Conservation (phyloP, 129 eudicot genomes). For the Ambrosia trifida region DNA sequence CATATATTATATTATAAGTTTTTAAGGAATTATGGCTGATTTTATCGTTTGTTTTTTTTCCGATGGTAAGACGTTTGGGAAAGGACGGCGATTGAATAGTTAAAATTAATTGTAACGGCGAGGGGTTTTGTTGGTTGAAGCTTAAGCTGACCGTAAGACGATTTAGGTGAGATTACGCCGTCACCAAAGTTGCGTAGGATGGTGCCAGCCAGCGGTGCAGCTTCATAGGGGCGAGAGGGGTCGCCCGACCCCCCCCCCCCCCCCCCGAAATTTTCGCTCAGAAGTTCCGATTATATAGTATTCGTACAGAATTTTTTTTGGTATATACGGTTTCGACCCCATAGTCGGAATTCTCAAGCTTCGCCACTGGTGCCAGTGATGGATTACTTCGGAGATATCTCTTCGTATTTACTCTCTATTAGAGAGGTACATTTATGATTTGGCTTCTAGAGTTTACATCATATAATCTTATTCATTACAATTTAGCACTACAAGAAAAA, state of each 20-base stretch:
- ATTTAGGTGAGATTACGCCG: constrained; percentile 36
- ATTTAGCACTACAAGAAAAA: too few relatives aligned
- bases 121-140: constrained; percentile 47
- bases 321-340: too few relatives aligned
- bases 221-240: too few relatives aligned
- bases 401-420: constrained; percentile 33
- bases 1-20: constrained; percentile 15
- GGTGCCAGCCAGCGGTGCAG: too few relatives aligned
- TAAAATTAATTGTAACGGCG: constrained; percentile 31
- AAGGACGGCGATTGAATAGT: constrained; percentile 17
- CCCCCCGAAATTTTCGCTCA: too few relatives aligned
- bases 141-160: constrained; percentile 39
- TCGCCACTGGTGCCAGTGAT: constrained; percentile 33
- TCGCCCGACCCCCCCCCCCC: too few relatives aligned
- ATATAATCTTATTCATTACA: neutral
- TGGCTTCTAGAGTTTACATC: neutral
- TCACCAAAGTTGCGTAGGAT: constrained; percentile 24
- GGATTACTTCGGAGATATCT: constrained; percentile 36
- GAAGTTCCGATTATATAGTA: too few relatives aligned
- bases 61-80: constrained; percentile 30
- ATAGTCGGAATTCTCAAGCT: too few relatives aligned
- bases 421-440: constrained; percentile 30
- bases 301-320: too few relatives aligned
- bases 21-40: constrained; percentile 23
- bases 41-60: constrained; percentile 27